Percentiles rank a stretch among this genome's conserved stretches.
Evolutionary conservation across 345 rosid genomes (phyloP).

Genomic region (Viola odorata): DNA sequence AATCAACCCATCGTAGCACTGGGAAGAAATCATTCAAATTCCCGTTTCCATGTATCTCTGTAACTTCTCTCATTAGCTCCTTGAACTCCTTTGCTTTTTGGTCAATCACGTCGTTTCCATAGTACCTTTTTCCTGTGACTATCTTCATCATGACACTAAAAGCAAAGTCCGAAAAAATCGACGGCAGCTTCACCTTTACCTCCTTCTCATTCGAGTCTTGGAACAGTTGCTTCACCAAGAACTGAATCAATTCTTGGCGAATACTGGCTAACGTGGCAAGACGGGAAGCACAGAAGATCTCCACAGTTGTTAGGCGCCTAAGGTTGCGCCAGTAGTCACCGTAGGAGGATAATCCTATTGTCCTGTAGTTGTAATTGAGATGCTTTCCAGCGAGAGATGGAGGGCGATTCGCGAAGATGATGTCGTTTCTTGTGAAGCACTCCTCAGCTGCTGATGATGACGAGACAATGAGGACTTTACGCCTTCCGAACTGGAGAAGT

Average conservation of each 20-base stretch:
- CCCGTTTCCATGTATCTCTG: too few species aligned
- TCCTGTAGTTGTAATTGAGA: constrained; percentile 20
- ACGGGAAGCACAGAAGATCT: constrained; percentile 16
- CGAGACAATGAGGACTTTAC: constrained; percentile 22
- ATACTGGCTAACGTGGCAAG: constrained; percentile 7
- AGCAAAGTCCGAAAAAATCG: constrained; percentile 1
- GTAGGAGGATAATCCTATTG: constrained; percentile 12
- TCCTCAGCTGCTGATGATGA: constrained; percentile 4
- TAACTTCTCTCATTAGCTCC: too few species aligned
- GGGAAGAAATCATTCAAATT: too few species aligned
- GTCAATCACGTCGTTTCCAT: background rate
- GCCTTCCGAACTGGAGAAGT: constrained; percentile 17
- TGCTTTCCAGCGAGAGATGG: constrained; percentile 12
- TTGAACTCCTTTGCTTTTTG: constrained; percentile 10
- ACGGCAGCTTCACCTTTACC: constrained; percentile 4
- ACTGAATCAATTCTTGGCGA: constrained; percentile 5
- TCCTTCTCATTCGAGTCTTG: background rate
- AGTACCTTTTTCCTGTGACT: too few species aligned
- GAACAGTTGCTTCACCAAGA: constrained; percentile 3
- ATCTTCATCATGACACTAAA: too few species aligned
- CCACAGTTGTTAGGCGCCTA: constrained; percentile 5
- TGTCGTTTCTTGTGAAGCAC: too few species aligned
- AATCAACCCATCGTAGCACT: too few species aligned
- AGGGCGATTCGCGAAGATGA: constrained; percentile 18
- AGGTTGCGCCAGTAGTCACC: constrained; percentile 20